Evolutionary conservation across 495 filamentous ascomycete genomes (phyloP).

Genomic region (Penicillium arizonense): DNA sequence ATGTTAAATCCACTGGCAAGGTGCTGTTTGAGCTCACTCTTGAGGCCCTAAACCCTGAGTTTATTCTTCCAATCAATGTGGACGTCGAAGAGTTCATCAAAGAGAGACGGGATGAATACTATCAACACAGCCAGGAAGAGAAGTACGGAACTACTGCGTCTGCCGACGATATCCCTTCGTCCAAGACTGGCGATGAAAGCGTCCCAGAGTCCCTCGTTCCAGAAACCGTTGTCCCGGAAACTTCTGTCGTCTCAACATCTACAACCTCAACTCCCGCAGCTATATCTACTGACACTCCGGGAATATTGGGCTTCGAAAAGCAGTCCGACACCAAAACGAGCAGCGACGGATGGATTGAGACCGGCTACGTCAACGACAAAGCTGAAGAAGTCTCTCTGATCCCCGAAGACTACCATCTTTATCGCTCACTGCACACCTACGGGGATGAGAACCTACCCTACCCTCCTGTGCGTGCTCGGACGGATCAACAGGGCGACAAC

Average conservation of each 20-base stretch:
- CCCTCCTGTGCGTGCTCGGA: constrained; percentile 32
- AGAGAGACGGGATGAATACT: constrained; percentile 19
- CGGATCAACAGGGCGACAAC: constrained; percentile 24
- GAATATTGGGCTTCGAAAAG: constrained; percentile 13
- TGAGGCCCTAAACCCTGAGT: constrained; percentile 23
- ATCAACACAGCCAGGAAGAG: constrained; percentile 2
- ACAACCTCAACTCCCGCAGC: not conserved
- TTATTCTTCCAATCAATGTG: constrained; percentile 13
- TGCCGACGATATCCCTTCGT: not conserved
- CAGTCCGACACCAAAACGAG: constrained; percentile 17
- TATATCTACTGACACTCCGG: not conserved
- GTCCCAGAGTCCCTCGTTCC: not conserved
- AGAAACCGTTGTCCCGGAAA: not conserved
- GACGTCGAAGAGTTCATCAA: constrained; percentile 14
- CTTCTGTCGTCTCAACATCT: not conserved
- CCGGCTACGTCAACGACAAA: constrained; percentile 32
- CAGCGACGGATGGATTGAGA: constrained; percentile 32
- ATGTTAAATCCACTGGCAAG: constrained; percentile 14
- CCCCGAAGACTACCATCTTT: constrained; percentile 21
- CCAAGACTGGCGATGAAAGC: not conserved
- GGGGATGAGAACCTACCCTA: constrained; percentile 26
- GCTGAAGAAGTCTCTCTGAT: constrained; percentile 36
- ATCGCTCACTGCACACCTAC: constrained; percentile 31
- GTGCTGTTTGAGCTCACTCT: constrained; percentile 28
- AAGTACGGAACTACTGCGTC: not conserved